These are phyloP conservation scores for Trichomonascaceae sp. DNA, from an alignment of 1,139 yeast genomes.

Conservation along the genomic window DNA sequence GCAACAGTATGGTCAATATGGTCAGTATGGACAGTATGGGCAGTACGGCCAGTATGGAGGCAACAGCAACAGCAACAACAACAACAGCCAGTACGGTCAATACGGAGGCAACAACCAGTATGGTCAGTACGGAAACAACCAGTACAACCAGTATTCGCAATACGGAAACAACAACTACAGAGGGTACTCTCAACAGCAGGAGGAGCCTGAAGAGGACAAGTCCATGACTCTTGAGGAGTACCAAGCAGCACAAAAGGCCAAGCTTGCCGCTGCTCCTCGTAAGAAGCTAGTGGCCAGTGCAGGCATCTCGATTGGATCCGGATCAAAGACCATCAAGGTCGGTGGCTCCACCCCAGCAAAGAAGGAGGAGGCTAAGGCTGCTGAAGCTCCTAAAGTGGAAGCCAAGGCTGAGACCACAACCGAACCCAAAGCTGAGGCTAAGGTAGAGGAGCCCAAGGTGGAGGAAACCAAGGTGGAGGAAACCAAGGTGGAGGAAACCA, in stretches of 20 bases:
- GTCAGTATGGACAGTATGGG: conserved; percentile 23
- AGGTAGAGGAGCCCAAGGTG: conserved; percentile 20
- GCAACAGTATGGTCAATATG: conserved; percentile 21
- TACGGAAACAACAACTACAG: conserved; percentile 17
- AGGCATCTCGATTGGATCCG: neutral
- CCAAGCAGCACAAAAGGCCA: conserved; percentile 47
- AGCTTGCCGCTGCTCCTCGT: conserved; percentile 10
- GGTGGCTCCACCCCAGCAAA: too few species aligned
- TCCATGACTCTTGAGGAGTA: conserved; percentile 85
- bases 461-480: conserved; percentile 8
- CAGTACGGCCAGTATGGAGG: conserved; percentile 15
- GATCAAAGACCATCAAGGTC: conserved; percentile 5
- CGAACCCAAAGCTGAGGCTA: conserved; percentile 5
- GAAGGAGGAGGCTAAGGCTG: conserved; percentile 4
- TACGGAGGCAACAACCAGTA: conserved; percentile 17
- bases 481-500: conserved; percentile 16
- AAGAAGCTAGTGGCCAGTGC: neutral
- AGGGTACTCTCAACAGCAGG: conserved; percentile 16
- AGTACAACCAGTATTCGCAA: conserved; percentile 21
- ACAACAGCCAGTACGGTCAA: conserved; percentile 17
- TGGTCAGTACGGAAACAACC: conserved; percentile 19
- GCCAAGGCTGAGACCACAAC: conserved; percentile 6
- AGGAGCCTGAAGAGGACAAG: conserved; percentile 17
- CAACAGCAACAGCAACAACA: conserved; percentile 11
- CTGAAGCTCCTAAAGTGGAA: conserved; percentile 4